Conservation (phyloP, 306 rosid genomes). For the Malus sieversii region DNA sequence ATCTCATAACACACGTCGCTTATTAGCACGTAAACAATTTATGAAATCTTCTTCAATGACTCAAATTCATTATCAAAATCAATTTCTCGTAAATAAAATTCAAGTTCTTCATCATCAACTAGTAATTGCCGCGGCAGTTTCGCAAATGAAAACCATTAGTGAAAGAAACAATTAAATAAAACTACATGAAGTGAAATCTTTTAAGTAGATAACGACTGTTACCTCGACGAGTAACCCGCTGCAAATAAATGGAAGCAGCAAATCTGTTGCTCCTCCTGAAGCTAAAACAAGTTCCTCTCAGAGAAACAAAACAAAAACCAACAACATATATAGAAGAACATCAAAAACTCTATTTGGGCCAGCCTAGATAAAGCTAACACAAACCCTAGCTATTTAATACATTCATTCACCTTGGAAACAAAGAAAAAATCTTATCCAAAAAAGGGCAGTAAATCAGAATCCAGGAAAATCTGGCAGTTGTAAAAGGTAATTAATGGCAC, state of each 20-base stretch:
- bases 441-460: conserved; percentile 6
- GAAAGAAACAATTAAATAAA: no score
- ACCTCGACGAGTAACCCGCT: conserved; percentile 30
- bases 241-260: conserved; percentile 6
- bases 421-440: background rate
- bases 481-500: conserved; percentile 2
- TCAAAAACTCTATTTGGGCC: background rate
- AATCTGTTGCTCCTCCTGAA: conserved; percentile 15
- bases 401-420: conserved; percentile 2
- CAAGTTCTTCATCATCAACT: no score
- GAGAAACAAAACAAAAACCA: background rate
- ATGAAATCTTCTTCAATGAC: background rate
- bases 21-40: background rate
- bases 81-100: background rate
- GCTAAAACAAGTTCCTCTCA: conserved; percentile 8
- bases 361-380: background rate
- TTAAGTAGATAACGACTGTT: conserved; percentile 6
- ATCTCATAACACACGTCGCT: no score
- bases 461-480: background rate
- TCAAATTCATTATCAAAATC: background rate
- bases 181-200: background rate
- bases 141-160: no score
- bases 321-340: background rate
- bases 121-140: background rate
- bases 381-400: background rate